A percentile compares a stretch with the other conserved stretches of the same genome.
phyloP scores from a whole-genome alignment of 495 filamentous ascomycete species.

The Xylaria palmicola region DNA sequence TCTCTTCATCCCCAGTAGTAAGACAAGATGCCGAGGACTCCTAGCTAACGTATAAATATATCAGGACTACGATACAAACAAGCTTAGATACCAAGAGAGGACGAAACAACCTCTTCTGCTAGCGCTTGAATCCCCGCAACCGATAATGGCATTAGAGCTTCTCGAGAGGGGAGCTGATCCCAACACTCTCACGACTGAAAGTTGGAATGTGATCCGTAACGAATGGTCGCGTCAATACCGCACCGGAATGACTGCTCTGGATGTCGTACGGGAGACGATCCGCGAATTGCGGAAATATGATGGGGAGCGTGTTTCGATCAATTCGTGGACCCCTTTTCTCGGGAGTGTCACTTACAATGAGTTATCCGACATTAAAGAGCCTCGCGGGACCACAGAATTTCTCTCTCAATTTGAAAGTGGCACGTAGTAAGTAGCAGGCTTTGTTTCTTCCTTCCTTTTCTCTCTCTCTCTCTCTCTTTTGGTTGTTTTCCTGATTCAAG shows the following conservation, averaged over 20 bases:
- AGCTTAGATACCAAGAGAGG: slow-evolving; percentile 34
- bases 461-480: background rate
- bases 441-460: background rate
- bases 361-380: slow-evolving; percentile 6
- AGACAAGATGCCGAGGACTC: no score
- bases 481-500: no score
- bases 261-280: slow-evolving; percentile 54
- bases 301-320: slow-evolving; percentile 20
- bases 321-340: background rate
- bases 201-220: slow-evolving; percentile 33
- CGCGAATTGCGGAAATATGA: slow-evolving; percentile 43
- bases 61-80: slow-evolving; percentile 44
- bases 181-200: slow-evolving; percentile 44
- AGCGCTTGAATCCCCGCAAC: slow-evolving; percentile 52
- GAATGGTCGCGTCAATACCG: slow-evolving; percentile 10
- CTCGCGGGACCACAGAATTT: slow-evolving; percentile 34
- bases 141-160: slow-evolving; percentile 53
- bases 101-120: slow-evolving; percentile 59
- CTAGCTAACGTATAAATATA: background rate
- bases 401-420: slow-evolving; percentile 43
- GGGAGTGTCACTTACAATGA: background rate
- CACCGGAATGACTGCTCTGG: slow-evolving; percentile 51
- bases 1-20: background rate
- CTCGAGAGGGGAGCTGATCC: slow-evolving; percentile 59
- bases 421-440: slow-evolving; percentile 40